Evolutionary conservation across 2,329 filamentous ascomycete genomes (phyloP), one percentile per base, ranked within the genome.

Genomic region (Escovopsis sp.): DNA sequence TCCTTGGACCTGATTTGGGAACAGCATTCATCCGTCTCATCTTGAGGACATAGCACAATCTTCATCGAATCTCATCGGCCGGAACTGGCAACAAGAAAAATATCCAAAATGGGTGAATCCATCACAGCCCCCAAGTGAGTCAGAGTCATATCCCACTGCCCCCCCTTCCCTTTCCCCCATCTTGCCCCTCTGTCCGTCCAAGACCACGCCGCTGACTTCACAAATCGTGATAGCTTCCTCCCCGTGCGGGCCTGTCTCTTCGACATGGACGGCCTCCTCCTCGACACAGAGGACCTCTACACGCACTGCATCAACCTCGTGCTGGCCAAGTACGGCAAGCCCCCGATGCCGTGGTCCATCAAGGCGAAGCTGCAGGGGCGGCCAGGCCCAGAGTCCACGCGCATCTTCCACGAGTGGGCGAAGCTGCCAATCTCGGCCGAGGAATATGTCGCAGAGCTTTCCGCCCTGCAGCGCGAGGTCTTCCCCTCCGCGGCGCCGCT

Each of bases 261-360:
- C 57, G 90, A 98, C 65, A 94, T 96, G 87, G 90, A 98, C 58
- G 90, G 90, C 41, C 78, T 98, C 26, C 73, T 98, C 15, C 81
- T 98, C 53, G 78, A 96, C 59, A 86, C 83, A 25, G 90, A 96
- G 64, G 90, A 96, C 49, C 58, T 76, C 37, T 96, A 96, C 65
- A 90, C 85, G 0, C 54, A 72, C 18, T 80, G 82, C 58, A 80
- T 86, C 41, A 94, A 98, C 60, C 65, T 74, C 17, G 71, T 96
- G 27, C 76, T 98, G 27, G 65, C 68, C 38, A 76, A 80, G 51
- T 84, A 90, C 57, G 71, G 68, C 48, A 75, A 74, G 34, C 79
- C 83, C 1, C 55, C 63, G 12, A 65, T 96, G n/a, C 88, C 90
- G 1, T 96, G 90, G 90, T 76, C 73, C 41, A 76, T 98, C 61